These are phyloP conservation scores for Hymenochaete sp. DNA, from an alignment of 1,284 basidiomycete species.

Conservation along the genomic window DNA sequence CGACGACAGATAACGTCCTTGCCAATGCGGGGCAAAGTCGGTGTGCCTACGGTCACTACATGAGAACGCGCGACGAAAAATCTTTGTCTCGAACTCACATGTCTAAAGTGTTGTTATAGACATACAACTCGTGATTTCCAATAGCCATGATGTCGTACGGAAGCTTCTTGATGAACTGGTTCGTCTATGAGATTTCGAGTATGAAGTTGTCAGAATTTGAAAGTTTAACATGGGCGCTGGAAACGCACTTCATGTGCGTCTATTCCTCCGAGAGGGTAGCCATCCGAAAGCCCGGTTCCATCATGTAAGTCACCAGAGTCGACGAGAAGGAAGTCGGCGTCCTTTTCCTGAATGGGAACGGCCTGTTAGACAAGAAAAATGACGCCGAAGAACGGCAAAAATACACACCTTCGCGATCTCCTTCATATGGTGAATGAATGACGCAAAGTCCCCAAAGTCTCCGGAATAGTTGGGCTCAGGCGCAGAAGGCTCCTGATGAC, in stretches of 20 bases:
- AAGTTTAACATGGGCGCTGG: constrained; percentile 12
- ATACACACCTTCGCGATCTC: constrained; percentile 50
- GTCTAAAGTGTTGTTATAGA: constrained; percentile 67
- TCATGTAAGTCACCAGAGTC: constrained; percentile 79
- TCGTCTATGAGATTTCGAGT: constrained; percentile 34
- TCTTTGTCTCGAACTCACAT: no score
- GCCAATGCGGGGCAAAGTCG: constrained; percentile 65
- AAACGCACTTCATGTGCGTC: constrained; percentile 56
- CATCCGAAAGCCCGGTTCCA: constrained; percentile 70
- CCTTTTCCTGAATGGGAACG: no score
- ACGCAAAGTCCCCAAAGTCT: constrained; percentile 73
- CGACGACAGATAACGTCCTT: constrained; percentile 72
- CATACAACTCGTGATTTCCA: constrained; percentile 87
- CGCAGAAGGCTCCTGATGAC: constrained; percentile 58
- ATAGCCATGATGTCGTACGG: constrained; percentile 81
- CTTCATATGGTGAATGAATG: constrained; percentile 79
- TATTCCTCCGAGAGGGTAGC: constrained; percentile 58
- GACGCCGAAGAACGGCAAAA: background rate
- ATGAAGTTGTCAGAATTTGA: background rate
- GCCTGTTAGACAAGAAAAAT: constrained; percentile 21
- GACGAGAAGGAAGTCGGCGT: constrained; percentile 62
- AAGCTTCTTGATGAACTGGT: constrained; percentile 64
- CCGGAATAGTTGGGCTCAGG: constrained; percentile 67
- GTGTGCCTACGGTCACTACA: no score
- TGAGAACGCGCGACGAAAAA: no score